Conservation (phyloP, 1,139 yeast genomes). For the Candida tunisiensis region DNA sequence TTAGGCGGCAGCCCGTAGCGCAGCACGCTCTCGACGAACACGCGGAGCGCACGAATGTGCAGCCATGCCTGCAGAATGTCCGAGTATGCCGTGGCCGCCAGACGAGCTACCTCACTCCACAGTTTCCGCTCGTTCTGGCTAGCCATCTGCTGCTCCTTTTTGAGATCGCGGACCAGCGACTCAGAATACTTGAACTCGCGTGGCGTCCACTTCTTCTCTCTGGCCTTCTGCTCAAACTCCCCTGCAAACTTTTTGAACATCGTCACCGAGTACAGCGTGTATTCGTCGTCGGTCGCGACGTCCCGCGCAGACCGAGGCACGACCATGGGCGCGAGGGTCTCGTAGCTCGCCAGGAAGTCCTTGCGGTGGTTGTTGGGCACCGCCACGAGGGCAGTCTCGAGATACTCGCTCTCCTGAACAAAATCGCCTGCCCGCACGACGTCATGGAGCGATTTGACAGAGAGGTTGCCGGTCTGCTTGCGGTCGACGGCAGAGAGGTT, state of each 20-base stretch:
- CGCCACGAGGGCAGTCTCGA: slow-evolving; percentile 69
- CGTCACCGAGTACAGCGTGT: slow-evolving; percentile 56
- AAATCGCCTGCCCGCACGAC: slow-evolving; percentile 75
- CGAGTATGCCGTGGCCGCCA: slow-evolving; percentile 74
- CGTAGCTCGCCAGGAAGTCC: slow-evolving; percentile 55
- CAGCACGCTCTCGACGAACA: slow-evolving; percentile 54
- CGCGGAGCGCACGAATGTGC: slow-evolving; percentile 57
- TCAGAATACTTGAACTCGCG: slow-evolving; percentile 84
- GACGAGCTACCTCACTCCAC: slow-evolving; percentile 63
- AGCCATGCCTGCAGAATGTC: slow-evolving; percentile 79
- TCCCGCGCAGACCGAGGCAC: slow-evolving; percentile 78
- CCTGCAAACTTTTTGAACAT: slow-evolving; percentile 65
- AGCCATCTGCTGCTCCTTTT: slow-evolving; percentile 65
- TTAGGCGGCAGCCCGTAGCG: slow-evolving; percentile 96
- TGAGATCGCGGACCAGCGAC: slow-evolving; percentile 40
- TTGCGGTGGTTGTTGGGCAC: slow-evolving; percentile 53
- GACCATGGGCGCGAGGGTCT: slow-evolving; percentile 61
- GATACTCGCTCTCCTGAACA: slow-evolving; percentile 70
- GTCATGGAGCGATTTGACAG: slow-evolving; percentile 81
- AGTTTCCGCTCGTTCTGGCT: slow-evolving; percentile 56
- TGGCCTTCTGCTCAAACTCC: slow-evolving; percentile 50
- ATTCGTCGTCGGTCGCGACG: slow-evolving; percentile 61
- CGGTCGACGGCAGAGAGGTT: slow-evolving; percentile 79
- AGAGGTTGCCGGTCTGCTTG: slow-evolving; percentile 82
- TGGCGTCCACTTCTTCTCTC: slow-evolving; percentile 86